A percentile compares a stretch with the other conserved stretches of the same genome.
phyloP scores from a whole-genome alignment of 1,284 basidiomycete genomes.

The Moniliophthora roreri region DNA sequence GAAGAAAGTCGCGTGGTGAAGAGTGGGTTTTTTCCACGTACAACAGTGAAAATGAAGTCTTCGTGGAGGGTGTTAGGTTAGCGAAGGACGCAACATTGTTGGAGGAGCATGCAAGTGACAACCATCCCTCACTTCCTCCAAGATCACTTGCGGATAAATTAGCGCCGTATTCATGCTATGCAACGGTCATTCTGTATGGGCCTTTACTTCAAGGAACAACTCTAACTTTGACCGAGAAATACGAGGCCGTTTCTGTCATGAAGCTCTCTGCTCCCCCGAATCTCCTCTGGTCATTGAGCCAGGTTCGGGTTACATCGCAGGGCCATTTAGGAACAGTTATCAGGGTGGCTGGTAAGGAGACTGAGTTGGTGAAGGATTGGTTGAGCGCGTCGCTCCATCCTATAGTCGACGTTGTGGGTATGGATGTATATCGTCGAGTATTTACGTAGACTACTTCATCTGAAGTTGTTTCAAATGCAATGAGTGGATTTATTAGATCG shows the following conservation, averaged over 20 bases:
- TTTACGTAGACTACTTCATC: slow-evolving; percentile 41
- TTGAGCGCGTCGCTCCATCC: slow-evolving; percentile 49
- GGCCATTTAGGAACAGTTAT: slow-evolving; percentile 53
- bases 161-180: slow-evolving; percentile 82
- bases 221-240: slow-evolving; percentile 44
- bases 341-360: slow-evolving; percentile 70
- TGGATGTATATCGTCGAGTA: slow-evolving; percentile 62
- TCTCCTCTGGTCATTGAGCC: slow-evolving; percentile 79
- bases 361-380: slow-evolving; percentile 74
- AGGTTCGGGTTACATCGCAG: slow-evolving; percentile 32
- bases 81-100: slow-evolving; percentile 80
- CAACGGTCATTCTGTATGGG: slow-evolving; percentile 76
- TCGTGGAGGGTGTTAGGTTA: slow-evolving; percentile 59
- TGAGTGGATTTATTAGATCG: background rate
- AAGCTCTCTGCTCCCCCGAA: slow-evolving; percentile 50
- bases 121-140: slow-evolving; percentile 25
- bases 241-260: slow-evolving; percentile 61
- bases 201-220: slow-evolving; percentile 50
- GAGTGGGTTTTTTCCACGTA: slow-evolving; percentile 89
- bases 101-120: slow-evolving; percentile 40
- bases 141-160: slow-evolving; percentile 63
- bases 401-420: slow-evolving; percentile 57
- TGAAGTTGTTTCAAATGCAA: background rate
- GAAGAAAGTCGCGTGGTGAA: slow-evolving; percentile 77
- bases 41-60: slow-evolving; percentile 84